A percentile compares a stretch with the other conserved stretches of the same genome.
Evolutionary conservation across 1,139 yeast genomes (phyloP).

Genomic region (Candida sojae): DNA sequence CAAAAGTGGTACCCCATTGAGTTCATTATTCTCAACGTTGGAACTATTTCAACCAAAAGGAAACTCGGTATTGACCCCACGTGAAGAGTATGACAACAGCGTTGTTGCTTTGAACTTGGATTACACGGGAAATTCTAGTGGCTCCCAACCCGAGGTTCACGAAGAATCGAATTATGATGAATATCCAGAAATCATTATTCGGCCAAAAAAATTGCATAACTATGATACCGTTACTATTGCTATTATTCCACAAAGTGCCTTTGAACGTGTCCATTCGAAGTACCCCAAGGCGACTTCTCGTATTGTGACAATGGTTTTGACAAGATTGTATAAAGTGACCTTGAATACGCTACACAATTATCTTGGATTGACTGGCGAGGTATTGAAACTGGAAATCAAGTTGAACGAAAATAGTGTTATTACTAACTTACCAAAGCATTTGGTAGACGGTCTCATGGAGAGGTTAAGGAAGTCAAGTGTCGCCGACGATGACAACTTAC

Average conservation of each 20-base stretch:
- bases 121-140: conserved; percentile 5
- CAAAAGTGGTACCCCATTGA: conserved; percentile 81
- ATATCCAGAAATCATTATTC: conserved; percentile 14
- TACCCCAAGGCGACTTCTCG: conserved; percentile 92
- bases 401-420: conserved; percentile 53
- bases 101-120: conserved; percentile 11
- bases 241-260: conserved; percentile 84
- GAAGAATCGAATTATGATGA: conserved; percentile 2
- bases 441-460: conserved; percentile 58
- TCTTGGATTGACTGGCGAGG: conserved; percentile 80
- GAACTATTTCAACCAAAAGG: conserved; percentile 48
- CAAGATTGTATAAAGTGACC: conserved; percentile 86
- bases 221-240: conserved; percentile 60
- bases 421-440: conserved; percentile 56
- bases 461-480: conserved; percentile 23
- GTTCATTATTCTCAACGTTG: conserved; percentile 78
- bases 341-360: conserved; percentile 88
- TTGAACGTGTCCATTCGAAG: conserved; percentile 67
- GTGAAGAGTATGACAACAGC: conserved; percentile 8
- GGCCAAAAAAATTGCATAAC: conserved; percentile 12
- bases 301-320: conserved; percentile 88
- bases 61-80: conserved; percentile 8
- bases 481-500: conserved; percentile 1
- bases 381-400: conserved; percentile 71
- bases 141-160: background rate